A percentile compares a stretch with the other conserved stretches of the same genome.
phyloP scores from a whole-genome alignment of 768 basidiomycete genomes.

The Imleria badia region DNA sequence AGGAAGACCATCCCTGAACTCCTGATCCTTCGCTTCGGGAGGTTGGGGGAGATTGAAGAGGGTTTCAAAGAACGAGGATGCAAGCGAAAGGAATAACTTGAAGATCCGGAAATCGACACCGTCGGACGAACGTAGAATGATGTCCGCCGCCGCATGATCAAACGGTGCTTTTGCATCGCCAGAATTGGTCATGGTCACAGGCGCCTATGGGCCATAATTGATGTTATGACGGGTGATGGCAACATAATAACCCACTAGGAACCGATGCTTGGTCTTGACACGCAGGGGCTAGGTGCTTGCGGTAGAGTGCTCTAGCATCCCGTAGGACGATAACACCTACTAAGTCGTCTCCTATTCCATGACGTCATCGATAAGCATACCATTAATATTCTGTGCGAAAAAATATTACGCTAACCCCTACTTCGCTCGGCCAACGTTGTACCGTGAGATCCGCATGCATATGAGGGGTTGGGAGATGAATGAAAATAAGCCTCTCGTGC shows the following conservation, averaged over 20 bases:
- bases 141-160: slow-evolving; percentile 12
- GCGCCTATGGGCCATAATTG: neutral
- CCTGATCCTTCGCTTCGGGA: slow-evolving; percentile 7
- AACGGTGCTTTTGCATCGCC: slow-evolving; percentile 16
- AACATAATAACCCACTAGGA: neutral
- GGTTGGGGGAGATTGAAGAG: slow-evolving; percentile 34
- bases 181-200: neutral
- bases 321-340: too few species aligned
- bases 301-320: too few species aligned
- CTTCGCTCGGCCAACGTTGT: too few species aligned
- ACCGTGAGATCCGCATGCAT: too few species aligned
- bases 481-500: neutral
- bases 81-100: slow-evolving; percentile 4
- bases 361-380: too few species aligned
- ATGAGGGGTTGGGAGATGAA: neutral
- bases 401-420: too few species aligned
- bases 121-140: slow-evolving; percentile 4
- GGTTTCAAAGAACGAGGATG: slow-evolving; percentile 34
- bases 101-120: too few species aligned
- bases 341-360: neutral
- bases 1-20: slow-evolving; percentile 13
- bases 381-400: too few species aligned
- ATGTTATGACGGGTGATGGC: neutral
- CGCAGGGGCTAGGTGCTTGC: too few species aligned
- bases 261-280: neutral